phyloP scores from a whole-genome alignment of 2,329 filamentous ascomycete genomes.

The Hirsutella minnesotensis region DNA sequence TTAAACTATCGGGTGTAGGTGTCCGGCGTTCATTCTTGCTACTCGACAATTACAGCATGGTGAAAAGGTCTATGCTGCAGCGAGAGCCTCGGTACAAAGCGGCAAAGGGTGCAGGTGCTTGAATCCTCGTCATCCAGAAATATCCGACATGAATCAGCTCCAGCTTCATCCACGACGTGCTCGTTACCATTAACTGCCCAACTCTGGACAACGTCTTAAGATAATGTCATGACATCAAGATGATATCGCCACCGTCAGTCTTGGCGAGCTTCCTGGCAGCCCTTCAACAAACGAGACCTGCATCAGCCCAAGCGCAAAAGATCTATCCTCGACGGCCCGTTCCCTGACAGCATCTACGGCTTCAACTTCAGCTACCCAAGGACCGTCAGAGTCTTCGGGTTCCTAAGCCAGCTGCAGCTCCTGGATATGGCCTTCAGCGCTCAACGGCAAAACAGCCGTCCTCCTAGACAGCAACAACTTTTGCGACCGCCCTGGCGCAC shows the following conservation, averaged over 20 bases:
- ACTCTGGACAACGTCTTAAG: too few species aligned
- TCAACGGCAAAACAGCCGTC: constrained; percentile 29
- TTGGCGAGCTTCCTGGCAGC: constrained; percentile 5
- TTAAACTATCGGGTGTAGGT: too few species aligned
- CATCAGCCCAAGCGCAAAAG: constrained; percentile 12
- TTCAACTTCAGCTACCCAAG: constrained; percentile 42
- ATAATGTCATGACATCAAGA: too few species aligned
- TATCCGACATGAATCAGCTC: too few species aligned
- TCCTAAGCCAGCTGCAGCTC: constrained; percentile 33
- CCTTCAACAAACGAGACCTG: constrained; percentile 4
- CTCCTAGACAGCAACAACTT: constrained; percentile 46
- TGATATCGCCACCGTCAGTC: constrained; percentile 6
- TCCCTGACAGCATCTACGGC: constrained; percentile 31
- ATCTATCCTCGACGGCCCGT: constrained; percentile 22
- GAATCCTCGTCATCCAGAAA: too few species aligned
- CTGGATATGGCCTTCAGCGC: constrained; percentile 40
- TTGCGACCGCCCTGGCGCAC: constrained; percentile 40
- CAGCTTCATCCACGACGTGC: too few species aligned
- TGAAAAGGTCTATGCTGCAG: too few species aligned
- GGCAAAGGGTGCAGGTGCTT: too few species aligned
- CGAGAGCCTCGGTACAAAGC: too few species aligned
- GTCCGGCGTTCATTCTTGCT: too few species aligned
- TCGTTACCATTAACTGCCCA: too few species aligned
- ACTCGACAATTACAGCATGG: too few species aligned
- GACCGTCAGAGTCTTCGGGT: constrained; percentile 34